These are phyloP conservation scores for Penicillium mononematosum DNA, from an alignment of 495 filamentous ascomycete genomes.

Conservation along the genomic window DNA sequence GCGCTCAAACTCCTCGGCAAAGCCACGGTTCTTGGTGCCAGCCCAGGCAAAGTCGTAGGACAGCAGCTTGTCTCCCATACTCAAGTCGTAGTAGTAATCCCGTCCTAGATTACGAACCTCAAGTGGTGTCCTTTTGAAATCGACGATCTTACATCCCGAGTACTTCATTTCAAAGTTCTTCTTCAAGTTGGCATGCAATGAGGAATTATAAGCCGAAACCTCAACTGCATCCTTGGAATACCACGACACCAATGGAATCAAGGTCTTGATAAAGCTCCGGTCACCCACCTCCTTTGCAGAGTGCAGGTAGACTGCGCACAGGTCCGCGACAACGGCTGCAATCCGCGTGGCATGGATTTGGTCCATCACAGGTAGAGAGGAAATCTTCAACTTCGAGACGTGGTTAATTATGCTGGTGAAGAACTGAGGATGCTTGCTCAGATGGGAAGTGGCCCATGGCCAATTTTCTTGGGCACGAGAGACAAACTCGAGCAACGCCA, in stretches of 20 bases:
- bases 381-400: constrained; percentile 60
- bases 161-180: constrained; percentile 81
- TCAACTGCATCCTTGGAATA: constrained; percentile 70
- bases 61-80: constrained; percentile 70
- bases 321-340: constrained; percentile 77
- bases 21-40: constrained; percentile 65
- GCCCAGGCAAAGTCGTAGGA: constrained; percentile 74
- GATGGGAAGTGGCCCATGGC: constrained; percentile 81
- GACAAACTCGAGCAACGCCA: constrained; percentile 83
- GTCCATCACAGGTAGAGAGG: constrained; percentile 39
- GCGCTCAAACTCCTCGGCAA: constrained; percentile 72
- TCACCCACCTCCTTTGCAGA: constrained; percentile 71
- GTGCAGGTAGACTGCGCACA: constrained; percentile 89
- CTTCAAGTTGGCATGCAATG: constrained; percentile 78
- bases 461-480: constrained; percentile 83
- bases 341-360: constrained; percentile 63
- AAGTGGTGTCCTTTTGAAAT: constrained; percentile 74
- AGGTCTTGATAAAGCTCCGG: constrained; percentile 59
- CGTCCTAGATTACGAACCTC: constrained; percentile 60
- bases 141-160: constrained; percentile 61
- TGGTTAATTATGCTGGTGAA: constrained; percentile 66
- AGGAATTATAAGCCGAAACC: constrained; percentile 75
- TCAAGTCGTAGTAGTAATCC: constrained; percentile 79
- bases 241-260: constrained; percentile 74
- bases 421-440: constrained; percentile 72